Evolutionary conservation across 805 yeast species (phyloP).

Genomic region (Candida orba): DNA sequence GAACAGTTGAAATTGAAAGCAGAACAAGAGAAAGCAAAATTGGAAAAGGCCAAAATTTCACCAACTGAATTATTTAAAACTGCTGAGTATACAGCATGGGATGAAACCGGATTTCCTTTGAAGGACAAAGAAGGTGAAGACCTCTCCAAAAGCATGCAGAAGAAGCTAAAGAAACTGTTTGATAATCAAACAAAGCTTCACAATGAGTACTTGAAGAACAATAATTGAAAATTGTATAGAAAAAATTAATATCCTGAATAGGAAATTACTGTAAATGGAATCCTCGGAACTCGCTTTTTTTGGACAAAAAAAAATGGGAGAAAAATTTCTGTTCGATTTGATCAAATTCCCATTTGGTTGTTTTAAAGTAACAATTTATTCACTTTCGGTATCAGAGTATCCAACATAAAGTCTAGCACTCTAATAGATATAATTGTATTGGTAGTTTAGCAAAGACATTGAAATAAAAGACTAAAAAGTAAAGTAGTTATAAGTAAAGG

Average conservation of each 20-base stretch:
- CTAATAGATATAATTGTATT: neutral
- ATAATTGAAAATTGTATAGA: neutral
- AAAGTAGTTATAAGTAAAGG: neutral
- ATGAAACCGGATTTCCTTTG: constrained; percentile 76
- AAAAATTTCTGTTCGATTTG: too few species aligned
- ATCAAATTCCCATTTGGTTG: too few species aligned
- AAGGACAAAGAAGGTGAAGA: constrained; percentile 74
- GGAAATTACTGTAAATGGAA: neutral
- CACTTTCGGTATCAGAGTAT: too few species aligned
- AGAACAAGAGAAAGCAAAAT: constrained; percentile 53
- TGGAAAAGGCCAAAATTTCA: constrained; percentile 57
- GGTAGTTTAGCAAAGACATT: neutral
- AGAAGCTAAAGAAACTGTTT: constrained; percentile 73
- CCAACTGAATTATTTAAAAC: constrained; percentile 73
- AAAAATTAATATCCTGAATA: neutral
- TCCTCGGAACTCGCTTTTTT: neutral
- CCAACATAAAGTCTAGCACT: too few species aligned
- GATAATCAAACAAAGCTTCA: constrained; percentile 79
- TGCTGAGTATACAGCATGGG: constrained; percentile 66
- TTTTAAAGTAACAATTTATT: neutral
- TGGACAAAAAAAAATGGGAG: neutral
- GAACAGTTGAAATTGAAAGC: constrained; percentile 50
- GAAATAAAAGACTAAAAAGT: too few species aligned
- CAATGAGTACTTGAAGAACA: constrained; percentile 43
- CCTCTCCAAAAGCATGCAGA: constrained; percentile 74